Evolutionary conservation across 2,329 filamentous ascomycete species (phyloP), one percentile per base, ranked within the genome.

Genomic region (Ophidiomyces ophidiicola): DNA sequence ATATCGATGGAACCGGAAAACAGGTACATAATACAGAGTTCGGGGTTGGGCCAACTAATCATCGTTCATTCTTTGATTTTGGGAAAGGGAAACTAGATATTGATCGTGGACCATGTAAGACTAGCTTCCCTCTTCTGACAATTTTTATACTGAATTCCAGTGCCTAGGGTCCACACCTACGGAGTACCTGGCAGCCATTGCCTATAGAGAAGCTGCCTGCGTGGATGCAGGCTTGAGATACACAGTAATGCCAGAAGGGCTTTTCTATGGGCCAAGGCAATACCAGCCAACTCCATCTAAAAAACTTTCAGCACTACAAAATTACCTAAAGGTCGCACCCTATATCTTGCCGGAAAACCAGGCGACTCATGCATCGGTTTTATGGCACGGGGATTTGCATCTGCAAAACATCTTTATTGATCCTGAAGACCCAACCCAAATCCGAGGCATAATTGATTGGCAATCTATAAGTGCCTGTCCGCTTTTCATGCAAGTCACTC

Each of bases 371-470:
- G 40, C 42, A 32, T 47, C 60, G n/a, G 53, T 54, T 25, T 42
- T 67, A 23, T 64, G 56, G 59, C 61, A 66, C 48, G 50, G 49
- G 32, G 60, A 65, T 48, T 50, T 65, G 14, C 58, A 60, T 45
- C 40, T 57, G 11, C 49, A 52, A 5, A 67, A 65, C 44, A 50
- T 66, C 21, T 66, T 65, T 42, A 53, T 64, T 18, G 32, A 59
- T 23, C 39, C 34, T 14, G 35, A 12, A 19, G 36, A 45, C 8
- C 43, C 43, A 14, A 33, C 31, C 15, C 33, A 32, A 14, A 49
- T 54, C 12, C 6, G 45, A 6, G 48, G 50, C 11, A 50, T 53
- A 10, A 49, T 53, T 20, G 49, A 53, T 39, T 55, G 53, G 52
- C 50, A 53, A 34, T 49, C 42, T 4, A 32, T 44, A 38, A 47